These are phyloP conservation scores for Lathyrus oleraceus DNA, from an alignment of 306 rosid genomes.

Conservation along the genomic window DNA sequence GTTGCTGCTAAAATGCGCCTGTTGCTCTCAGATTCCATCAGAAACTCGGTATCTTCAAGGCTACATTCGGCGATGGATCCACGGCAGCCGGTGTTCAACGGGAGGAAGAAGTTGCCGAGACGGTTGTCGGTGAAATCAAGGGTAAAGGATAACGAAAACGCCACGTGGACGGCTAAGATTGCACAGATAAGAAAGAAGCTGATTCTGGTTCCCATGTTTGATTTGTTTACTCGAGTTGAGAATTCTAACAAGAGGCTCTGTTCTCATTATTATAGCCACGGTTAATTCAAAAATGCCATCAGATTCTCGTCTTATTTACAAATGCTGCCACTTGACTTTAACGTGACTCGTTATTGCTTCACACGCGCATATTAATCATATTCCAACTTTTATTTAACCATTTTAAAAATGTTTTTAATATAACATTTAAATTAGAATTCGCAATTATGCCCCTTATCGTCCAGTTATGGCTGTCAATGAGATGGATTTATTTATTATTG, in stretches of 20 bases:
- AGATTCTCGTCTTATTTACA: constrained; percentile 35
- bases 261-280: constrained; percentile 28
- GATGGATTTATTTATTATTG: constrained; percentile 25
- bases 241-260: neutral
- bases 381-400: constrained; percentile 7
- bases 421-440: no score
- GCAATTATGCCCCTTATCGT: constrained; percentile 31
- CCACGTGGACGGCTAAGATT: constrained; percentile 59
- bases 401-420: neutral
- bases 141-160: constrained; percentile 46
- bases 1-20: constrained; percentile 75
- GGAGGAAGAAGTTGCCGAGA: constrained; percentile 43
- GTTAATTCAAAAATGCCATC: constrained; percentile 35
- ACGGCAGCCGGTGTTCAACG: constrained; percentile 46
- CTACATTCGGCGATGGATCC: constrained; percentile 69
- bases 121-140: constrained; percentile 49
- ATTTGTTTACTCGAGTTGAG: neutral
- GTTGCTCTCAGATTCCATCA: constrained; percentile 80
- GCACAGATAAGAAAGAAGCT: constrained; percentile 38
- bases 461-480: constrained; percentile 33
- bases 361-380: constrained; percentile 38
- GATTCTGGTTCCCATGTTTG: constrained; percentile 45
- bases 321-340: constrained; percentile 52
- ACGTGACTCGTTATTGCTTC: constrained; percentile 20
- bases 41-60: constrained; percentile 59